phyloP scores from a whole-genome alignment of 148 eudicot genomes.

The Camellia japonica region DNA sequence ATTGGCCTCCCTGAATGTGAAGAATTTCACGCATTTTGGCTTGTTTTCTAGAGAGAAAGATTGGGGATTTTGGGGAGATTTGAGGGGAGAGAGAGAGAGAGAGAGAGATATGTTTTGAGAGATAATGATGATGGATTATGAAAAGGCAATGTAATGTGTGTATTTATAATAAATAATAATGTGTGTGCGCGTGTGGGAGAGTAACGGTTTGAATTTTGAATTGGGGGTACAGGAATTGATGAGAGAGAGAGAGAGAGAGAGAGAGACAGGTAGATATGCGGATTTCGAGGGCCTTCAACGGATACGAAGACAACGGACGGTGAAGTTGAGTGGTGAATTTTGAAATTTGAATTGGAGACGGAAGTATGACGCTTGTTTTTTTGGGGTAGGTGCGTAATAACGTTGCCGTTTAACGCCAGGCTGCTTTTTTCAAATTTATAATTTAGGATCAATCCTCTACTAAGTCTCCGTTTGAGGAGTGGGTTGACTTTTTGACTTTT shows the following conservation, averaged over 20 bases:
- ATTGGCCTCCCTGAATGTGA: slow-evolving; percentile 76
- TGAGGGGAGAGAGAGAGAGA: slow-evolving; percentile 5
- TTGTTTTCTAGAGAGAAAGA: not conserved
- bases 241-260: not conserved
- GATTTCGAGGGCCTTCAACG: not conserved
- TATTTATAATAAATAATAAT: too few species aligned
- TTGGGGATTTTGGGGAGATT: not conserved
- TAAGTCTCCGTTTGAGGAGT: too few species aligned
- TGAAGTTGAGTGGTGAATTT: not conserved
- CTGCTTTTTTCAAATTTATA: too few species aligned
- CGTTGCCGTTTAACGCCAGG: too few species aligned
- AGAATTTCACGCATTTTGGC: slow-evolving; percentile 69
- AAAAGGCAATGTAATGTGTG: not conserved
- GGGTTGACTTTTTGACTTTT: too few species aligned
- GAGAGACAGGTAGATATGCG: not conserved
- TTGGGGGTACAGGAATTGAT: not conserved
- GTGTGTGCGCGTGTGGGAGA: too few species aligned
- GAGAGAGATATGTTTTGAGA: not conserved
- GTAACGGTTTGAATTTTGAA: slow-evolving; percentile 14
- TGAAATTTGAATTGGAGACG: not conserved
- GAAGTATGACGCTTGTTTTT: not conserved
- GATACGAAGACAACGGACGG: not conserved
- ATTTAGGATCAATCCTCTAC: too few species aligned
- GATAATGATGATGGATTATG: not conserved
- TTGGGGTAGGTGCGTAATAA: too few species aligned